Conservation (phyloP, 2,329 filamentous ascomycete genomes). For the Mariannaea sp. region DNA sequence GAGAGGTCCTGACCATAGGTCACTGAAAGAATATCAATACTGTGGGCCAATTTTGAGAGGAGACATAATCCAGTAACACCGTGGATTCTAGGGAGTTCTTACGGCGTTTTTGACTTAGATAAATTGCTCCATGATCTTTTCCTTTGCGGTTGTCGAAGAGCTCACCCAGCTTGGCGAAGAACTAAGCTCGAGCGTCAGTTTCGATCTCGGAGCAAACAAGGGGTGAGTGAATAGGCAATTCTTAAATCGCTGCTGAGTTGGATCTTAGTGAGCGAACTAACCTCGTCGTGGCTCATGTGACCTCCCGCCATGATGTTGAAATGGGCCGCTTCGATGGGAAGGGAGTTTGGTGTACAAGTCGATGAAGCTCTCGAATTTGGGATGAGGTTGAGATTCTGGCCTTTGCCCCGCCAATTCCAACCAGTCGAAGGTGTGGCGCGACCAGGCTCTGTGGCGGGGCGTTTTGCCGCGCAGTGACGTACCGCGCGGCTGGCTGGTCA, state of each 20-base stretch:
- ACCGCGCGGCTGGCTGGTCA: background rate
- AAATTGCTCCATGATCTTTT: slow-evolving; percentile 74
- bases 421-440: slow-evolving; percentile 18
- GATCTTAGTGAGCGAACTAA: slow-evolving; percentile 11
- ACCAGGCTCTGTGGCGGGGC: slow-evolving; percentile 14
- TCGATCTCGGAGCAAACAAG: background rate
- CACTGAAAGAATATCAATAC: slow-evolving; percentile 42
- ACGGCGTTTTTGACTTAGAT: slow-evolving; percentile 78
- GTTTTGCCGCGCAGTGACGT: slow-evolving; percentile 2
- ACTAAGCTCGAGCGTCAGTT: slow-evolving; percentile 53
- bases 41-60: background rate
- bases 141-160: slow-evolving; percentile 71
- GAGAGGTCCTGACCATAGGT: slow-evolving; percentile 51
- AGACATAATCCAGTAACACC: background rate
- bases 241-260: background rate
- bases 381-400: slow-evolving; percentile 24
- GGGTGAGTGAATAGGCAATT: background rate
- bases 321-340: slow-evolving; percentile 3
- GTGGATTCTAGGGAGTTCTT: slow-evolving; percentile 36
- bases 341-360: slow-evolving; percentile 14
- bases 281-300: slow-evolving; percentile 38
- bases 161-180: slow-evolving; percentile 70
- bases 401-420: slow-evolving; percentile 34
- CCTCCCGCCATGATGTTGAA: slow-evolving; percentile 28
- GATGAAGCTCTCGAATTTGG: slow-evolving; percentile 17